phyloP scores from a whole-genome alignment of 2,329 filamentous ascomycete genomes.

The Microcyclospora pomicola region DNA sequence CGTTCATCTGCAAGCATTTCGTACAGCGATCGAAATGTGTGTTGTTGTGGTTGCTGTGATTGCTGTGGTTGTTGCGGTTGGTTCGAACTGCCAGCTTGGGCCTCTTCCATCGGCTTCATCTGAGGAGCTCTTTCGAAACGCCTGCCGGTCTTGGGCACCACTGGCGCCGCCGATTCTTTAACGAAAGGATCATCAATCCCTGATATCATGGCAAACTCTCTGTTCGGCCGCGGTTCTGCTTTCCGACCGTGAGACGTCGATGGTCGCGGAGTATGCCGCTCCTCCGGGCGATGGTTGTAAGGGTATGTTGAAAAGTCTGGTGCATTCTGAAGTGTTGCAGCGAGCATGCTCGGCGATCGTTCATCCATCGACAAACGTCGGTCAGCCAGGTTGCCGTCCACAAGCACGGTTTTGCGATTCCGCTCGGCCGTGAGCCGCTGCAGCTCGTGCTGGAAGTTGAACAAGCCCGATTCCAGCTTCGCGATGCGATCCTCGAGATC shows the following conservation, averaged over 20 bases:
- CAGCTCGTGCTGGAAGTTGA: constrained; percentile 21
- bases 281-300: constrained; percentile 10
- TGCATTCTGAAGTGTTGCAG: constrained; percentile 14
- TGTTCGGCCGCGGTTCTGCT: too few relatives aligned
- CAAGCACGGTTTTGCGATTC: constrained; percentile 19
- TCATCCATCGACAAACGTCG: constrained; percentile 8
- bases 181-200: not conserved
- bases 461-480: constrained; percentile 21
- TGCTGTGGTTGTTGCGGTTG: constrained; percentile 7
- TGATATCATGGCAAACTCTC: not conserved
- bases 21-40: constrained; percentile 23
- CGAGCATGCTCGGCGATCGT: constrained; percentile 22
- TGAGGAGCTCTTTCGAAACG: not conserved
- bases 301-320: constrained; percentile 9
- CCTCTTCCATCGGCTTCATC: not conserved
- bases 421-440: constrained; percentile 19
- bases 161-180: not conserved
- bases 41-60: constrained; percentile 6
- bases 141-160: not conserved
- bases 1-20: constrained; percentile 26
- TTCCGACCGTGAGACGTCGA: not conserved
- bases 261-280: constrained; percentile 10
- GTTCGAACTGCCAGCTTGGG: not conserved
- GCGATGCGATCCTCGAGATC: constrained; percentile 24
- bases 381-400: constrained; percentile 9